Evolutionary conservation across 495 filamentous ascomycete species (phyloP).

Genomic region (Penicillium angulare): DNA sequence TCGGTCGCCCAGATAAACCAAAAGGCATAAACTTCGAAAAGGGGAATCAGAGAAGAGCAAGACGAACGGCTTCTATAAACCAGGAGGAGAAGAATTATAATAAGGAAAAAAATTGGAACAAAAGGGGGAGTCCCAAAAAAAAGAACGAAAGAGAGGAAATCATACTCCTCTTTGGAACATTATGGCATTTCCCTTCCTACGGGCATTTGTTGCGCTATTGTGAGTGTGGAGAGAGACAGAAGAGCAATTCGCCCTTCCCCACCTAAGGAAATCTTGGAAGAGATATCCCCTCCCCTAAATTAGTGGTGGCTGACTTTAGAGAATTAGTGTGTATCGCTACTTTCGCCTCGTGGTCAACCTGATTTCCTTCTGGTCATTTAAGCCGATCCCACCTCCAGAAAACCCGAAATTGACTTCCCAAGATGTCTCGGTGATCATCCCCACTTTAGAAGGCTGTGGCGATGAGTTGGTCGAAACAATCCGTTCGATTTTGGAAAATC

Average conservation of each 20-base stretch:
- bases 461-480: constrained; percentile 59
- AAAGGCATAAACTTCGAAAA: too few species aligned
- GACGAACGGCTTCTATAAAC: neutral
- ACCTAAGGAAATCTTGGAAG: neutral
- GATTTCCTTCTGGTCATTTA: constrained; percentile 62
- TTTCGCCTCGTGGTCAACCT: constrained; percentile 64
- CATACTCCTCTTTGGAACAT: neutral
- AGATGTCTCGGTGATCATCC: constrained; percentile 75
- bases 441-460: constrained; percentile 63
- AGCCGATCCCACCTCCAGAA: constrained; percentile 59
- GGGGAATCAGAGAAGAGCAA: too few species aligned
- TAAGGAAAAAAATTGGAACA: neutral
- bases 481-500: constrained; percentile 53
- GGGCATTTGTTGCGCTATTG: constrained; percentile 49
- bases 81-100: neutral
- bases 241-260: too few species aligned
- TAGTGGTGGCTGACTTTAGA: neutral
- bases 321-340: constrained; percentile 57
- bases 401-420: constrained; percentile 62
- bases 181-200: constrained; percentile 49
- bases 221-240: constrained; percentile 26
- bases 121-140: neutral
- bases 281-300: neutral
- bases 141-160: neutral
- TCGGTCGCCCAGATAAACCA: neutral